These are phyloP conservation scores for Capsicum pubescens DNA, from an alignment of 257 asterid genomes.

Conservation along the genomic window DNA sequence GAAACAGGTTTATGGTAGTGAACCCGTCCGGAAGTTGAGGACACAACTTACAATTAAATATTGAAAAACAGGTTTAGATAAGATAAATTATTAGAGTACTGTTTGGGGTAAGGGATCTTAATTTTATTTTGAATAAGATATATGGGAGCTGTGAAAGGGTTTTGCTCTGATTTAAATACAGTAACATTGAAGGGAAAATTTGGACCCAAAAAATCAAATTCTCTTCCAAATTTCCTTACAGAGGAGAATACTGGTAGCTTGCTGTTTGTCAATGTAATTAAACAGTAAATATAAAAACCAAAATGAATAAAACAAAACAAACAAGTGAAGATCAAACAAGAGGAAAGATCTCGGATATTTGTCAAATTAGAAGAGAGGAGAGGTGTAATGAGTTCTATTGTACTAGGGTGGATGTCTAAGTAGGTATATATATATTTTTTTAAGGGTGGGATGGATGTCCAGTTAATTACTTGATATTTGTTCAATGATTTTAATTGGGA, in stretches of 20 bases:
- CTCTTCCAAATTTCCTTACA: background rate
- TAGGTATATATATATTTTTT: background rate
- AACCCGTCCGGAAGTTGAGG: background rate
- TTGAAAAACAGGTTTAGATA: background rate
- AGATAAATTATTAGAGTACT: background rate
- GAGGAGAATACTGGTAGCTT: background rate
- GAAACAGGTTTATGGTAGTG: background rate
- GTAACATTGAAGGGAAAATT: background rate
- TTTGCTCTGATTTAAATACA: background rate
- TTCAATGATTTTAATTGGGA: slow-evolving; percentile 9
- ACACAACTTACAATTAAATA: background rate
- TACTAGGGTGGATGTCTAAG: background rate
- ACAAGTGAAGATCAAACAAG: background rate
- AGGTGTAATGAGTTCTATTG: background rate
- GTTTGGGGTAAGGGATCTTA: background rate
- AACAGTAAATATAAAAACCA: background rate
- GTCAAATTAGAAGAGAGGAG: slow-evolving; percentile 18
- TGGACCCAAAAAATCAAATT: background rate
- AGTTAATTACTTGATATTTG: slow-evolving; percentile 6
- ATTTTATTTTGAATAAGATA: background rate
- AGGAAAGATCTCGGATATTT: background rate
- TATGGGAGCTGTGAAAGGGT: background rate
- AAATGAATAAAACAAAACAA: background rate
- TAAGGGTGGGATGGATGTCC: background rate
- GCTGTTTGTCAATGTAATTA: background rate